Evolutionary conservation across 2,329 filamentous ascomycete genomes (phyloP).

Genomic region (Aspergillus fumigatus): DNA sequence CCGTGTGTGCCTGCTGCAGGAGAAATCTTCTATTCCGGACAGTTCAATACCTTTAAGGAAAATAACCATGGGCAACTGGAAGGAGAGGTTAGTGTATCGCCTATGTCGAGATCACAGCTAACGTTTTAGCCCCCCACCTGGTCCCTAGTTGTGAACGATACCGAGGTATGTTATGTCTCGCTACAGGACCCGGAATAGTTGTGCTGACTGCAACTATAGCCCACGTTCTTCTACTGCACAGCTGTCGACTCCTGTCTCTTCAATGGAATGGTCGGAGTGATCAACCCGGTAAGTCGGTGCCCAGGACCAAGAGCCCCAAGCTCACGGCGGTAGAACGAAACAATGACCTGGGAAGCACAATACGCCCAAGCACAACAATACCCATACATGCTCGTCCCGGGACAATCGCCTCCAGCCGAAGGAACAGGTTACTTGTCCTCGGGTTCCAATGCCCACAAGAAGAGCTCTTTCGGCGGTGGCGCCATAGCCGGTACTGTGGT

Average conservation of each 20-base stretch:
- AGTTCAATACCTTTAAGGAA: slow-evolving; percentile 45
- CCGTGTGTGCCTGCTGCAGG: slow-evolving; percentile 56
- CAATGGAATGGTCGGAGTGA: slow-evolving; percentile 69
- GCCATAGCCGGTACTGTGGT: slow-evolving; percentile 59
- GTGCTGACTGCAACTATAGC: slow-evolving; percentile 24
- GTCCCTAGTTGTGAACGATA: slow-evolving; percentile 52
- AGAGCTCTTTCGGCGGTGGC: slow-evolving; percentile 37
- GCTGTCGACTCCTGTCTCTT: slow-evolving; percentile 61
- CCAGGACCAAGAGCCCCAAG: neutral
- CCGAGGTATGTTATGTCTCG: slow-evolving; percentile 34
- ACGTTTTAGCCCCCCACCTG: slow-evolving; percentile 31
- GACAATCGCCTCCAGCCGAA: slow-evolving; percentile 53
- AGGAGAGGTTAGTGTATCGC: slow-evolving; percentile 23
- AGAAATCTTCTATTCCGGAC: slow-evolving; percentile 27
- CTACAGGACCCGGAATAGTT: neutral
- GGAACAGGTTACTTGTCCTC: slow-evolving; percentile 14
- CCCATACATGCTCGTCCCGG: slow-evolving; percentile 53
- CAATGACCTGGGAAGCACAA: slow-evolving; percentile 47
- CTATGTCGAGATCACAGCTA: neutral
- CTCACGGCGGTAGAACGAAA: slow-evolving; percentile 38
- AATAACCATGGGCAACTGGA: slow-evolving; percentile 38
- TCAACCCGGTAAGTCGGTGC: slow-evolving; percentile 57
- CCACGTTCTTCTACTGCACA: slow-evolving; percentile 67
- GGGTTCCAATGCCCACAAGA: slow-evolving; percentile 3
- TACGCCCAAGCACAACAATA: slow-evolving; percentile 45